Conservation (phyloP, 805 yeast genomes). For the Danielia oregonensis region DNA sequence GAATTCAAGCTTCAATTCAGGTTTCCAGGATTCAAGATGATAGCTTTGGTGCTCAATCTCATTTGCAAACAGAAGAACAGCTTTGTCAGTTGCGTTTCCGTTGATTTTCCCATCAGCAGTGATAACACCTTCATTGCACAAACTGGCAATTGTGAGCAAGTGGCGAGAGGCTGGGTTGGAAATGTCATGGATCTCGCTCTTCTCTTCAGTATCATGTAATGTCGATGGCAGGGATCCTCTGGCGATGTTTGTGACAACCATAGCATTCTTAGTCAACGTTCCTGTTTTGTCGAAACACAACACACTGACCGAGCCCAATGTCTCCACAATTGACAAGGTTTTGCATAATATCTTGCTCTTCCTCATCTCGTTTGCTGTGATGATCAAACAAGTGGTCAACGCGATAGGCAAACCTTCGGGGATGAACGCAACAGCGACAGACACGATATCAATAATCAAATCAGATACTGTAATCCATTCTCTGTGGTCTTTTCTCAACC, state of each 20-base stretch:
- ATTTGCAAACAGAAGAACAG: constrained; percentile 19
- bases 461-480: constrained; percentile 40
- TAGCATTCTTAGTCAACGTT: constrained; percentile 48
- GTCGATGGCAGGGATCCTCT: too few species aligned
- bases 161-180: constrained; percentile 5
- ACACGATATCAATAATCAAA: constrained; percentile 41
- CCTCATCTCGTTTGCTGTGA: constrained; percentile 46
- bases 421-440: constrained; percentile 46
- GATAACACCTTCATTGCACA: constrained; percentile 36
- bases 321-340: constrained; percentile 47
- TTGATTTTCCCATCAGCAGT: constrained; percentile 19
- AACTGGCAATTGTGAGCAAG: constrained; percentile 20
- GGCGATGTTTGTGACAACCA: constrained; percentile 35
- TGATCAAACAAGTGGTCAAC: constrained; percentile 45
- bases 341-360: constrained; percentile 43
- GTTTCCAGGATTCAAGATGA: constrained; percentile 19
- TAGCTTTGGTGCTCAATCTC: too few species aligned
- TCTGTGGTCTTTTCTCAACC: constrained; percentile 36
- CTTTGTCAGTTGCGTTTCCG: constrained; percentile 50
- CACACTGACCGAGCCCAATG: constrained; percentile 53
- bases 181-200: constrained; percentile 8
- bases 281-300: constrained; percentile 44
- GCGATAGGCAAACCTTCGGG: constrained; percentile 54
- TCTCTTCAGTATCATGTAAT: constrained; percentile 17
- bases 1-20: constrained; percentile 33